These are phyloP conservation scores for Tuber indicum DNA, from an alignment of 495 filamentous ascomycete species.

Conservation along the genomic window DNA sequence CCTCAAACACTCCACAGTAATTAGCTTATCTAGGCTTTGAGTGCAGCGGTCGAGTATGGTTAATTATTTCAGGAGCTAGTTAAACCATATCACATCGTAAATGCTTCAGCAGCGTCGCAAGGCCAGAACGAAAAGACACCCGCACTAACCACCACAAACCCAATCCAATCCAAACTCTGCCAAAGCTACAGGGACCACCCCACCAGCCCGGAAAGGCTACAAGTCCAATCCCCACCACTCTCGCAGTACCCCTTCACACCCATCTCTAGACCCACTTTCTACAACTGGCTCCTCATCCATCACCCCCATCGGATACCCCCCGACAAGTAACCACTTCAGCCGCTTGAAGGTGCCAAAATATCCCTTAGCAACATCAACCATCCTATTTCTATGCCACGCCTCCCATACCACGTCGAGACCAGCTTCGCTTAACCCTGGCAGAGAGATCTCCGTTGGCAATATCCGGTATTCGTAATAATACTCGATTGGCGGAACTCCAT, in stretches of 20 bases:
- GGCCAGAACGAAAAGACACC: not conserved
- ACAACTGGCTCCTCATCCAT: not conserved
- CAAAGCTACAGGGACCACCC: not conserved
- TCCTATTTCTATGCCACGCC: slow-evolving; percentile 9
- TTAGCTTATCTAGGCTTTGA: not conserved
- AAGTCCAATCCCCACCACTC: slow-evolving; percentile 1
- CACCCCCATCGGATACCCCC: not conserved
- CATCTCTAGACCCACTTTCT: not conserved
- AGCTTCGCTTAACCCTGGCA: not conserved
- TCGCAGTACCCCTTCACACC: not conserved
- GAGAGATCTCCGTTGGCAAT: not conserved
- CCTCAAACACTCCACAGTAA: not conserved
- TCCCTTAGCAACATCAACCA: not conserved
- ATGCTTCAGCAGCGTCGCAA: not conserved
- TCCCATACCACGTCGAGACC: not conserved
- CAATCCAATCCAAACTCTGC: not conserved
- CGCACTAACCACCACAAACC: not conserved
- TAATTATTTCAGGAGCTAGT: not conserved
- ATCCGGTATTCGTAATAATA: slow-evolving; percentile 6
- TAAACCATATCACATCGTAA: not conserved
- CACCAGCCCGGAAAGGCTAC: not conserved
- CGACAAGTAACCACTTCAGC: not conserved
- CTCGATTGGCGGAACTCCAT: not conserved
- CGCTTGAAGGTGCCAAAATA: not conserved
- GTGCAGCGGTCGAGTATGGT: not conserved